Evolutionary conservation across 139 green algal species (phyloP), one percentile per base, ranked within the genome.

Genomic region (Tetratostichococcus sp.): DNA sequence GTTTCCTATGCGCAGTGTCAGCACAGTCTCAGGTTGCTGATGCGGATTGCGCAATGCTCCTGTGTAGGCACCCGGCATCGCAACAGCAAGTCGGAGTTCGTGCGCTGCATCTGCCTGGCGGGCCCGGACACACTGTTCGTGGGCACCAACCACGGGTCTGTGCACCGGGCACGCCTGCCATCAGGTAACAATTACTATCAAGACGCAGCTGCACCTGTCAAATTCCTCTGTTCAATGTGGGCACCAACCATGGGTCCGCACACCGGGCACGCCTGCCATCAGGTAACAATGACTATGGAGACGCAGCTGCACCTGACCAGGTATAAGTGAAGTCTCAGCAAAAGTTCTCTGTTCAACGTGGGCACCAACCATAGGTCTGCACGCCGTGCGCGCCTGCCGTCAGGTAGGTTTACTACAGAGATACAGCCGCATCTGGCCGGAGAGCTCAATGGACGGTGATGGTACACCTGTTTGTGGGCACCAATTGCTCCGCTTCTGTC

Each of bases 201-300:
- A n/a, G n/a, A n/a, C n/a, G n/a, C n/a, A n/a, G n/a, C n/a, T n/a
- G n/a, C n/a, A n/a, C n/a, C n/a, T n/a, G n/a, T n/a, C n/a, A n/a
- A n/a, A n/a, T n/a, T n/a, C n/a, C n/a, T n/a, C 74, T 85, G 50
- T 77, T 73, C 35, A n/a, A n/a, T n/a, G 57, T 85, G 43, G 76
- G 65, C 4, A 85, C 80, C 17, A 80, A 85, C 67, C n/a, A 70
- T 1, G 80, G 80, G 4, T 30, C 71, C 30, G 26, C 83, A 28
- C 77, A 83, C 30, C 22, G 73, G 2, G 72, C 82, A 16, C 35
- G 16, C 25, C 26, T 73, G 35, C 69, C 69, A 6, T 5, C 50
- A 62, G 50, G 50, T 25, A 2, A 62, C 17, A 14, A 22, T 50
- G 8, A 50, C n/a, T n/a, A n/a, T n/a, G n/a, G n/a, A n/a, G n/a